Evolutionary conservation across 2,329 filamentous ascomycete species (phyloP).

Genomic region (Verticillium zaregamsianum): DNA sequence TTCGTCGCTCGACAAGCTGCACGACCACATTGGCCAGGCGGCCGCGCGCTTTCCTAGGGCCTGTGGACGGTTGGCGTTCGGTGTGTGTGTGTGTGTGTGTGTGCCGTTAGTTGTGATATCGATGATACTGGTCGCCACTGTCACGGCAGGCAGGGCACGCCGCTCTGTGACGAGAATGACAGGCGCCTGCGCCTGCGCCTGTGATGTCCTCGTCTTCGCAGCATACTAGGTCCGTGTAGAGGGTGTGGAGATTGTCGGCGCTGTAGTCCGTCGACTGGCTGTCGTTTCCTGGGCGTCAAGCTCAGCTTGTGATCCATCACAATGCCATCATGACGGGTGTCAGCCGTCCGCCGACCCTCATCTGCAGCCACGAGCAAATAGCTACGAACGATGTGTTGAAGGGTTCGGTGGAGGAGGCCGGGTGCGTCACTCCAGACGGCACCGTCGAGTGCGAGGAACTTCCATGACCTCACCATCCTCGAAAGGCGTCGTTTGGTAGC

Average conservation of each 20-base stretch:
- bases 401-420: too few relatives aligned
- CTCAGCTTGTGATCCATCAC: neutral
- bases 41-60: too few relatives aligned
- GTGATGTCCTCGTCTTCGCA: neutral
- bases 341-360: too few relatives aligned
- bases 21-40: too few relatives aligned
- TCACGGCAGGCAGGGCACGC: neutral
- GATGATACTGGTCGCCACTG: neutral
- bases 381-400: too few relatives aligned
- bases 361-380: too few relatives aligned
- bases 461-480: too few relatives aligned
- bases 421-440: too few relatives aligned
- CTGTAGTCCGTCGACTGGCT: neutral
- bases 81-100: neutral
- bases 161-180: neutral
- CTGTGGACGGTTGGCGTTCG: neutral
- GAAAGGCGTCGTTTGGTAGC: too few relatives aligned
- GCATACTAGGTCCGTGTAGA: neutral
- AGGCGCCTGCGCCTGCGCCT: neutral
- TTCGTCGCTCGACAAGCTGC: too few relatives aligned
- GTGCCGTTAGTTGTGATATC: neutral
- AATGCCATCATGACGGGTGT: neutral
- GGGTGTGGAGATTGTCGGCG: neutral
- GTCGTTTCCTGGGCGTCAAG: neutral
- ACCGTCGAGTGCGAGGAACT: too few relatives aligned